phyloP scores from a whole-genome alignment of 768 basidiomycete species.

The Kwoniella sp. region DNA sequence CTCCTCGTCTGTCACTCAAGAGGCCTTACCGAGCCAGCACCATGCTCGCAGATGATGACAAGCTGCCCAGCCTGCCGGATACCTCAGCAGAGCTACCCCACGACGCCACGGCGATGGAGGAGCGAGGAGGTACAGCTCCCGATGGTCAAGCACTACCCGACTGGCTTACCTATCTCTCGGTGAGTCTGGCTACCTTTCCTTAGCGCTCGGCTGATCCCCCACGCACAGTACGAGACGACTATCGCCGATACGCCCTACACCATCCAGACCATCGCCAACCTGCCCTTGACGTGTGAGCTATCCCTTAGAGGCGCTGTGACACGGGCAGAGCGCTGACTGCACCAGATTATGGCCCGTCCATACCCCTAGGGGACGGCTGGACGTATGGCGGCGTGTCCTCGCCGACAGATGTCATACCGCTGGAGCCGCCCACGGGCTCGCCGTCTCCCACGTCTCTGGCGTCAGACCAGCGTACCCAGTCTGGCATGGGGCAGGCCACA shows the following conservation, averaged over 20 bases:
- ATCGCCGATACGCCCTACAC: slow-evolving; percentile 14
- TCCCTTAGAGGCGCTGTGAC: neutral
- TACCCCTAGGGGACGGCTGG: slow-evolving; percentile 33
- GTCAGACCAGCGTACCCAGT: too few relatives aligned
- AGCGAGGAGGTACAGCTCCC: slow-evolving; percentile 16
- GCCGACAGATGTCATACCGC: slow-evolving; percentile 10
- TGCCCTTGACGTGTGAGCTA: slow-evolving; percentile 25
- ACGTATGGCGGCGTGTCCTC: slow-evolving; percentile 33
- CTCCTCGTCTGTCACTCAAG: too few relatives aligned
- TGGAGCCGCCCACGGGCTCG: too few relatives aligned
- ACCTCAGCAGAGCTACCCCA: too few relatives aligned
- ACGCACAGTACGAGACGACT: slow-evolving; percentile 4
- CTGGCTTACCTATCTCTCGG: slow-evolving; percentile 28
- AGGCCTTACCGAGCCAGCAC: too few relatives aligned
- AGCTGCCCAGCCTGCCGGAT: too few relatives aligned
- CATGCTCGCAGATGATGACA: too few relatives aligned
- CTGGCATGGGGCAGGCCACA: too few relatives aligned
- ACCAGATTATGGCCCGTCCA: slow-evolving; percentile 34
- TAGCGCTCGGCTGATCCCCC: neutral
- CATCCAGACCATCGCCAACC: slow-evolving; percentile 20
- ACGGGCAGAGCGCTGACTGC: neutral
- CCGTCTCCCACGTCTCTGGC: too few relatives aligned
- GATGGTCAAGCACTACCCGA: slow-evolving; percentile 30
- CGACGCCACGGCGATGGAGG: neutral
- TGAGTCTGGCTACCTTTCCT: slow-evolving; percentile 8